Evolutionary conservation across 1,284 basidiomycete species (phyloP), one percentile per base, ranked within the genome.

Genomic region (Inonotus hispidus): DNA sequence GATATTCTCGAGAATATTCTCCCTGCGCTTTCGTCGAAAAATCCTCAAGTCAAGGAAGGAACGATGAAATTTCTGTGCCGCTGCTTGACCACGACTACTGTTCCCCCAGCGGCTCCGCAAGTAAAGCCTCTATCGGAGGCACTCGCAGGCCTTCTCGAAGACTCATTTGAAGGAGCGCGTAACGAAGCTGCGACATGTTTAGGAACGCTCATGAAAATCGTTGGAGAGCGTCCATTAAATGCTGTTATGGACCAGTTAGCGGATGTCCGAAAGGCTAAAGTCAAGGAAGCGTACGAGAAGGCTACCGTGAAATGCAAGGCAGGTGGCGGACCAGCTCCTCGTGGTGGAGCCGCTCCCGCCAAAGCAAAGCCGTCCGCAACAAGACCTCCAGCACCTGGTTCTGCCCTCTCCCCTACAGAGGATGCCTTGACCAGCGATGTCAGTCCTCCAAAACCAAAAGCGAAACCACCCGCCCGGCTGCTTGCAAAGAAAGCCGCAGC

Each of bases 31-130:
- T 87, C 87, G 68, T 90, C 90, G 65, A 99, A 99, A 78, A 99
- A 98, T 71, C 97, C 97, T 0, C 93, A 97, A 72, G 93, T 98
- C 49, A 97, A 97, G 71, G 93, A 97, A 72, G 92, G 94, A 14
- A 89, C 95, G 0, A 77, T 98, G 66, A 93, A 92, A 69, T 98
- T 97, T 71, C 77, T 98, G 21, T 84, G 82, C 19, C 85, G 97
- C 52, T 92, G 87, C 70, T 82, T 99, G 50, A 77, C 85, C 1
- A 88, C 85, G 0, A 84, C 87, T 0, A 80, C 80, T 14, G 79
- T 82, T 14, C 85, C 93, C 0, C 80, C 94, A 16, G 80, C 82
- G 47, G 83, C 86, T 49, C 77, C 82, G 2, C 93, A 96, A 68
- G 78, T 98, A 66, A 96, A 98, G 71, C 82, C 88, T 0, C 76